These are phyloP conservation scores for Sporothrix globosa DNA, from an alignment of 2,329 filamentous ascomycete species.

Conservation along the genomic window DNA sequence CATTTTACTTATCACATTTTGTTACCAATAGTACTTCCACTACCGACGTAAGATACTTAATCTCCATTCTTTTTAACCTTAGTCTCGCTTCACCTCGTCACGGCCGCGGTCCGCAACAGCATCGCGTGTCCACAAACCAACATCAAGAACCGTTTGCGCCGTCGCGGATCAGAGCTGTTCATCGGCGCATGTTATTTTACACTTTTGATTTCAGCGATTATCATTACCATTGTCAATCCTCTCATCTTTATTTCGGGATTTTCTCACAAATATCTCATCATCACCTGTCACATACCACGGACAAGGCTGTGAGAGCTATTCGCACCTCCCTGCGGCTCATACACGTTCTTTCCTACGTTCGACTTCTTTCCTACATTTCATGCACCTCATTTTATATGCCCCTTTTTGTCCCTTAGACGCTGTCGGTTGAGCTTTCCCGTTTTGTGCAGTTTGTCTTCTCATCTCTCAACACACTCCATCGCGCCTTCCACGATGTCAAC, in stretches of 20 bases:
- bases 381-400: not conserved
- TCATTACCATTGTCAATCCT: not conserved
- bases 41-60: not conserved
- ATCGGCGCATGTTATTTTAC: not conserved
- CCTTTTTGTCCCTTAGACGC: not conserved
- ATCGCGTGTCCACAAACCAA: not conserved
- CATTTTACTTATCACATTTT: constrained; percentile 5
- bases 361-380: not conserved
- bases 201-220: not conserved
- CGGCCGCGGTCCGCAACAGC: constrained; percentile 5
- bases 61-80: not conserved
- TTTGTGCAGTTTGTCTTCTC: not conserved
- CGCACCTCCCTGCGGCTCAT: not conserved
- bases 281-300: not conserved
- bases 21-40: not conserved
- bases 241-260: not conserved
- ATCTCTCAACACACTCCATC: not conserved
- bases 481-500: not conserved
- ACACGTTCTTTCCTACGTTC: not conserved
- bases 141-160: not conserved
- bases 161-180: too few species aligned
- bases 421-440: constrained; percentile 7
- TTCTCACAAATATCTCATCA: not conserved
- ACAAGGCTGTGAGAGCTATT: not conserved
- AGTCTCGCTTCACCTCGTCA: constrained; percentile 8